Evolutionary conservation across 1,284 basidiomycete species (phyloP).

Genomic region (Flammula alnicola): DNA sequence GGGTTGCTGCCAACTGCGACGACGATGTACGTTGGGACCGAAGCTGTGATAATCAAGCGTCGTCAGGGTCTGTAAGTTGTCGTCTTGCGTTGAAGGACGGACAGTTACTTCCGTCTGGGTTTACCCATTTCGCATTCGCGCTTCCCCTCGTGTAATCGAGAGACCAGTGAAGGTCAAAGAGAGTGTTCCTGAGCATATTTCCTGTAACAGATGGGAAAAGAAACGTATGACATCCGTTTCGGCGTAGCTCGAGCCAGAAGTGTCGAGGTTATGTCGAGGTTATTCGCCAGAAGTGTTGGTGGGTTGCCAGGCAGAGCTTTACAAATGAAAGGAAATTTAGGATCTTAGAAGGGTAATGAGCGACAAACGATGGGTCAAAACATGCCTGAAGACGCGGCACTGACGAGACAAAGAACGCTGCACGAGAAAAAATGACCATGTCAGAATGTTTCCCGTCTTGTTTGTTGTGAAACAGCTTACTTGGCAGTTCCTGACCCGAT

Average conservation of each 20-base stretch:
- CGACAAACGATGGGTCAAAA: neutral
- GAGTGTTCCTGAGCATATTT: neutral
- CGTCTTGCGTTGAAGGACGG: neutral
- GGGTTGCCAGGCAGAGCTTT: too few relatives aligned
- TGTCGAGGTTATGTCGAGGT: constrained; percentile 4
- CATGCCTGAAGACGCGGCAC: neutral
- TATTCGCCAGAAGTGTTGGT: neutral
- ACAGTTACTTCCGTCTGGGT: constrained; percentile 9
- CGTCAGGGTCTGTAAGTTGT: neutral
- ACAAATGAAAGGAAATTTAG: neutral
- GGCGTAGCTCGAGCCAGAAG: constrained; percentile 3
- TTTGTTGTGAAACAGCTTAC: neutral
- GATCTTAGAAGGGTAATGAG: neutral
- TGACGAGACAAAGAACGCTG: constrained; percentile 11
- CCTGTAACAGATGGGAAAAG: neutral
- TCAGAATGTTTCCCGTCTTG: neutral
- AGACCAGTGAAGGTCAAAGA: neutral
- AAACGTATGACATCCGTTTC: constrained; percentile 8
- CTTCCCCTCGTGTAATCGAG: constrained; percentile 1
- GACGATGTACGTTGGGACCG: constrained; percentile 1
- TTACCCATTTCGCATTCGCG: constrained; percentile 10
- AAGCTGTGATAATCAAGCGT: neutral
- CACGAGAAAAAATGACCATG: neutral
- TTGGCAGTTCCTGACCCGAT: constrained; percentile 8
- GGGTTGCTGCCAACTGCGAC: constrained; percentile 1